Conservation (phyloP, 1,284 basidiomycete genomes). For the Wallemia mellicola region DNA sequence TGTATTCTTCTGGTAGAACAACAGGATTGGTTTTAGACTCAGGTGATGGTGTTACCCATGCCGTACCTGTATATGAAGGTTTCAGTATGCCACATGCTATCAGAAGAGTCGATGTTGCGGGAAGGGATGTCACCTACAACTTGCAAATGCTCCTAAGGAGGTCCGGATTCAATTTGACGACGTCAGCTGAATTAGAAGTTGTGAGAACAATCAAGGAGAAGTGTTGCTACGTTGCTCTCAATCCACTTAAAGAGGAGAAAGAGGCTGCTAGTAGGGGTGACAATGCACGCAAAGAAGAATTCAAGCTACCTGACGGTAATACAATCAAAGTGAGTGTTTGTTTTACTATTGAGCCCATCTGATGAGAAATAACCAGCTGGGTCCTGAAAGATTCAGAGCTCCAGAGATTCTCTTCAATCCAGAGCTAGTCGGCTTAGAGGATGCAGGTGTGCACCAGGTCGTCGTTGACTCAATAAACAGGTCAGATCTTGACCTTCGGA, state of each 20-base stretch:
- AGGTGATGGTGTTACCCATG: constrained; percentile 94
- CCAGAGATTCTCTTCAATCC: constrained; percentile 97
- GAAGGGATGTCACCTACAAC: constrained; percentile 89
- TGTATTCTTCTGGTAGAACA: constrained; percentile 98
- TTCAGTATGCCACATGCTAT: constrained; percentile 99
- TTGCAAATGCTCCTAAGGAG: constrained; percentile 80
- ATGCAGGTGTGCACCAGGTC: constrained; percentile 87
- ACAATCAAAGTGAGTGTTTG: constrained; percentile 38
- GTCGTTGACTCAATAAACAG: constrained; percentile 54
- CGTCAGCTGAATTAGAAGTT: constrained; percentile 87
- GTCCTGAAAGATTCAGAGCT: constrained; percentile 78
- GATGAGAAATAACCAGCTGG: constrained; percentile 30
- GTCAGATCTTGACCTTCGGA: constrained; percentile 47
- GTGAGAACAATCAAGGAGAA: constrained; percentile 96
- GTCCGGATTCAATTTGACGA: constrained; percentile 78
- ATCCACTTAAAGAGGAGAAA: constrained; percentile 82
- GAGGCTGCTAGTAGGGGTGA: constrained; percentile 19
- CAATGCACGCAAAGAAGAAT: constrained; percentile 33
- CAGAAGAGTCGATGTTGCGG: constrained; percentile 78
- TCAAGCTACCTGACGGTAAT: constrained; percentile 82
- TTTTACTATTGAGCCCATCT: constrained; percentile 1
- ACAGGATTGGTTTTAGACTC: constrained; percentile 97
- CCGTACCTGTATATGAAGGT: constrained; percentile 95
- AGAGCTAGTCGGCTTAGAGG: constrained; percentile 82
- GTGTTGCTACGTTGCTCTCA: constrained; percentile 74